Evolutionary conservation across 345 rosid genomes (phyloP), one percentile per base, ranked within the genome.

Genomic region (Cardamine resedifolia): DNA sequence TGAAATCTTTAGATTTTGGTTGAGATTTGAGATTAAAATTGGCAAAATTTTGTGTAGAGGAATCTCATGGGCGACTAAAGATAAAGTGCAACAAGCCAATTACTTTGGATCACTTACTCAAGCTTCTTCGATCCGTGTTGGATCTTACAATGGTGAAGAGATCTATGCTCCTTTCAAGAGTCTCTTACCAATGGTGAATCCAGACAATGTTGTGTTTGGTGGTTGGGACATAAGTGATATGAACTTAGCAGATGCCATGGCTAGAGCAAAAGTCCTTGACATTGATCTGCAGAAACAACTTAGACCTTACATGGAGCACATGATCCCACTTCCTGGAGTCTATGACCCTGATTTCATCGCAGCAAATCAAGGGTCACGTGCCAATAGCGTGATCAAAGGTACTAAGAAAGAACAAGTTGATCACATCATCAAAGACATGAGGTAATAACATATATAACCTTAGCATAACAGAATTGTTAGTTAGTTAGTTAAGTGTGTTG

Each of bases 181-280:
- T 81, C 91, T 95, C 8, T 86, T 91, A 23, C 99, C 99, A 28
- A 85, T 91, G 99, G 99, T 90, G 81, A 96, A 87, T 78, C 99
- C 98, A 0, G 96, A 92, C 73, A 85, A 90, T 45, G 78, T 96
- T 55, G 96, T 96, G 59, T 88, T 92, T 77, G 99, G 97, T 23
- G 98, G 99, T 43, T 96, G 99, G 99, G 99, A 96, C 83, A 96
- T 96, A 55, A 96, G 96, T 70, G 84, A 90, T 78, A 87, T 90
- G 98, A 96, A 90, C 81, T 75, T 96, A 63, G 99, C 98, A 21
- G 99, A 96, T 65, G 87, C 99, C 11, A 96, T 96, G 99, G 94
- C 87, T 16, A 90, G 98, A 82, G 98, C 91, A 68, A 90, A 39
- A 70, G 97, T 96, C 5, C 79, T 96, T 19, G 99, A 96, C 50